These are phyloP conservation scores for Posidonia australis DNA, from an alignment of 106 monocot species.

Conservation along the genomic window DNA sequence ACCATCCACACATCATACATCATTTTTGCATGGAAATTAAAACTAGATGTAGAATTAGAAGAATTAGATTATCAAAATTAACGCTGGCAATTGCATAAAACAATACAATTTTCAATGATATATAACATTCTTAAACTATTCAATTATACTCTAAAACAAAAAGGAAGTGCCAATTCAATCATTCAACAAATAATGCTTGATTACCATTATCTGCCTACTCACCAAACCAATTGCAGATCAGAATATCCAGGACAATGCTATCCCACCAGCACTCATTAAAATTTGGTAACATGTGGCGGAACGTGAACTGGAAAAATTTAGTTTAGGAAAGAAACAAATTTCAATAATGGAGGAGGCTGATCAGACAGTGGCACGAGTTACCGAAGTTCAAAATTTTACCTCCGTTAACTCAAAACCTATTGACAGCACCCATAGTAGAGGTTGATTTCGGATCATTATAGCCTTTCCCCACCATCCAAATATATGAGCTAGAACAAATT, in stretches of 20 bases:
- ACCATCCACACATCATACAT: no score
- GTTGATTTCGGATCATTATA: conserved; percentile 95
- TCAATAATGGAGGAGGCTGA: background rate
- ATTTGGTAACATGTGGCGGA: conserved; percentile 96
- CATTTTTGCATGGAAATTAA: no score
- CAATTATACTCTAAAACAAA: no score
- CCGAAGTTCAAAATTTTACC: conserved; percentile 21
- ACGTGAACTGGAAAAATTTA: conserved; percentile 59
- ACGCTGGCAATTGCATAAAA: no score
- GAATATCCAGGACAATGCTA: conserved; percentile 81
- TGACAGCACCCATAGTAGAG: conserved; percentile 91
- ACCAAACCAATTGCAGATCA: conserved; percentile 98
- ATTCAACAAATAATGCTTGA: background rate
- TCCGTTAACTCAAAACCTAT: conserved; percentile 97
- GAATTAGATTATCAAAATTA: no score
- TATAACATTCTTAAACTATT: no score
- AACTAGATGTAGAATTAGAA: no score
- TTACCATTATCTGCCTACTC: conserved; percentile 12
- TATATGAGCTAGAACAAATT: conserved; percentile 93
- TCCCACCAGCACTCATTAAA: conserved; percentile 99
- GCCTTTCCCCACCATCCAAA: conserved; percentile 99
- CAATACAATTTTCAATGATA: no score
- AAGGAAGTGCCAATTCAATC: no score
- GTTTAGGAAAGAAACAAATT: background rate
- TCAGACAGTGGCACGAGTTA: background rate